Conservation (phyloP, 306 rosid species). For the Pachyrhizus erosus region DNA sequence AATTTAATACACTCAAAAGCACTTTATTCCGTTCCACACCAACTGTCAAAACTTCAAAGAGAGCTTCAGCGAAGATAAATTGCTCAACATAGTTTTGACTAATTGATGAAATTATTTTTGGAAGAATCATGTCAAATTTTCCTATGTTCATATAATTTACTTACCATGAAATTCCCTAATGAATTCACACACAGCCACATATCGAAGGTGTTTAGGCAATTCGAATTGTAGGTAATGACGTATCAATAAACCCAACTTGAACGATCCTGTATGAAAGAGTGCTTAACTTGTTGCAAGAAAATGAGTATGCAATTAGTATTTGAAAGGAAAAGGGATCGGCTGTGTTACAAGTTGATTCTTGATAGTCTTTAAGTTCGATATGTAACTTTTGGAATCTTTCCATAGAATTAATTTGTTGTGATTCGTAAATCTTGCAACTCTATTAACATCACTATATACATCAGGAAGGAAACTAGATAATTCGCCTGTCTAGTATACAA, state of each 20-base stretch:
- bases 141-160: no score
- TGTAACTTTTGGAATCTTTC: not conserved
- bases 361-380: not conserved
- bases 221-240: not conserved
- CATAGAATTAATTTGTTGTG: not conserved
- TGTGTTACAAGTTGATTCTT: not conserved
- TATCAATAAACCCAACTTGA: no score
- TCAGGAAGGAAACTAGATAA: not conserved
- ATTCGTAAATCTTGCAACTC: not conserved
- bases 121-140: not conserved
- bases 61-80: no score
- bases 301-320: not conserved
- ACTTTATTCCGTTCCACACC: no score
- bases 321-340: not conserved
- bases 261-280: not conserved
- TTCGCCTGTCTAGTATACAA: slow-evolving; percentile 19
- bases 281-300: not conserved
- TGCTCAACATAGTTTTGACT: no score
- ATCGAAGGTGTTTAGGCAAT: not conserved
- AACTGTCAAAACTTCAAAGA: no score
- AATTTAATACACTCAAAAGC: no score
- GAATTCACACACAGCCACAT: not conserved
- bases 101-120: no score
- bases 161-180: no score
- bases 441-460: not conserved